Evolutionary conservation across 495 filamentous ascomycete genomes (phyloP).

Genomic region (Baudoinia panamericana): DNA sequence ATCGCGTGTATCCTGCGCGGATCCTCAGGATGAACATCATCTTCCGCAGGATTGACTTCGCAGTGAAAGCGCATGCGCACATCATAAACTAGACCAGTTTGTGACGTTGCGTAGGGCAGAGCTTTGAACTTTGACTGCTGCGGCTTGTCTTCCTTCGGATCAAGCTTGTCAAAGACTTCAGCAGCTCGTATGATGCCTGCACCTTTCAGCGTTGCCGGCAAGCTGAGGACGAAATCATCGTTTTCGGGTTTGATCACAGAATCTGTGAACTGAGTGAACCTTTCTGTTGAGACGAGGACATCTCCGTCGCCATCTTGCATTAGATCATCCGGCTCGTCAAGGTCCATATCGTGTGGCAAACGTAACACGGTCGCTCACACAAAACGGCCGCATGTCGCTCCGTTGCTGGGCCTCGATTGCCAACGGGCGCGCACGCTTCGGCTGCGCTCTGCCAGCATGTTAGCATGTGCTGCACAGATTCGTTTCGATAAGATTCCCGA

Average conservation of each 20-base stretch:
- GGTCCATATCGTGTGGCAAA: too few relatives aligned
- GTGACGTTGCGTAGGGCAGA: slow-evolving; percentile 29
- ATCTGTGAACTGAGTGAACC: slow-evolving; percentile 1
- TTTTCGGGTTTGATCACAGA: not conserved
- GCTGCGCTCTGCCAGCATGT: too few relatives aligned
- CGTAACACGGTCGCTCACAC: too few relatives aligned
- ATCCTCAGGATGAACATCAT: slow-evolving; percentile 86
- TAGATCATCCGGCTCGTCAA: too few relatives aligned
- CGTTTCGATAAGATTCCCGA: too few relatives aligned
- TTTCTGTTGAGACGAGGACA: slow-evolving; percentile 7
- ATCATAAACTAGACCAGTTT: slow-evolving; percentile 71
- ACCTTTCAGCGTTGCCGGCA: slow-evolving; percentile 3
- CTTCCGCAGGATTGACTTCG: slow-evolving; percentile 42
- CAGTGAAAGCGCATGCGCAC: slow-evolving; percentile 83
- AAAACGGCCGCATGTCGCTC: too few relatives aligned
- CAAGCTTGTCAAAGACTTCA: not conserved
- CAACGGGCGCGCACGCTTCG: too few relatives aligned
- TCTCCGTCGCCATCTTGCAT: too few relatives aligned
- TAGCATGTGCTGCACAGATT: too few relatives aligned
- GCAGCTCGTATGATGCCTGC: not conserved
- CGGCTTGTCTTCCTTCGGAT: slow-evolving; percentile 4
- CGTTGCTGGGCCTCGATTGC: too few relatives aligned
- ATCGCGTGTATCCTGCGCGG: slow-evolving; percentile 82
- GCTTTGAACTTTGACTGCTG: slow-evolving; percentile 15
- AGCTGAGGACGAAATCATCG: not conserved